Percentiles rank a stretch among this genome's conserved stretches.
Conservation (phyloP, 2,329 filamentous ascomycete genomes). For the Elsinoe perseae region DNA sequence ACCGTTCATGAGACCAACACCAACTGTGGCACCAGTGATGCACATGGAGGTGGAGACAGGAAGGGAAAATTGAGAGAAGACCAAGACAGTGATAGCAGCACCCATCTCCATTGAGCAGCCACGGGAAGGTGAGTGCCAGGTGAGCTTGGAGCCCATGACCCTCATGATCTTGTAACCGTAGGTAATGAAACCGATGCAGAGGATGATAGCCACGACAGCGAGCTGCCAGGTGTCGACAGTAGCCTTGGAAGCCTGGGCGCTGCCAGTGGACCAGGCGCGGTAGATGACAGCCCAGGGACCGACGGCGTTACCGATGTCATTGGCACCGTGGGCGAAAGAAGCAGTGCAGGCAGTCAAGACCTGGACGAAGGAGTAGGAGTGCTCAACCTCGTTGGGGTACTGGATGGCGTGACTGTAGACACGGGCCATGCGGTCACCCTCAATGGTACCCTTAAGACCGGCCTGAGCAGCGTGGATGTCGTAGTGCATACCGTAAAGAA, state of each 20-base stretch:
- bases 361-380: constrained; percentile 59
- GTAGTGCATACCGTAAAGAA: constrained; percentile 70
- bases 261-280: constrained; percentile 49
- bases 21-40: constrained; percentile 55
- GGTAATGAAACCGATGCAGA: constrained; percentile 52
- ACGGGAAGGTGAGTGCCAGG: constrained; percentile 51
- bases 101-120: constrained; percentile 56
- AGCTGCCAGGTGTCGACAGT: constrained; percentile 69
- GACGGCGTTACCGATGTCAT: constrained; percentile 57
- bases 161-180: constrained; percentile 61
- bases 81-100: constrained; percentile 54
- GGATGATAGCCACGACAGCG: constrained; percentile 53
- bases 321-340: constrained; percentile 63
- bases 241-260: constrained; percentile 49
- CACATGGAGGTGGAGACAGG: constrained; percentile 60
- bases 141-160: constrained; percentile 52
- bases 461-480: constrained; percentile 72
- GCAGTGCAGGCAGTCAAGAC: constrained; percentile 62
- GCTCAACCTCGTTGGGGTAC: constrained; percentile 56
- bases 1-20: constrained; percentile 55
- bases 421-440: constrained; percentile 60
- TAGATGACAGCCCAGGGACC: constrained; percentile 58
- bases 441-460: constrained; percentile 63
- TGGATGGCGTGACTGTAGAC: constrained; percentile 50
- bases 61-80: constrained; percentile 55